Evolutionary conservation across 164 flowering plant genomes (phyloP), one percentile per base, ranked within the genome.

Genomic region (Annona squamosa): DNA sequence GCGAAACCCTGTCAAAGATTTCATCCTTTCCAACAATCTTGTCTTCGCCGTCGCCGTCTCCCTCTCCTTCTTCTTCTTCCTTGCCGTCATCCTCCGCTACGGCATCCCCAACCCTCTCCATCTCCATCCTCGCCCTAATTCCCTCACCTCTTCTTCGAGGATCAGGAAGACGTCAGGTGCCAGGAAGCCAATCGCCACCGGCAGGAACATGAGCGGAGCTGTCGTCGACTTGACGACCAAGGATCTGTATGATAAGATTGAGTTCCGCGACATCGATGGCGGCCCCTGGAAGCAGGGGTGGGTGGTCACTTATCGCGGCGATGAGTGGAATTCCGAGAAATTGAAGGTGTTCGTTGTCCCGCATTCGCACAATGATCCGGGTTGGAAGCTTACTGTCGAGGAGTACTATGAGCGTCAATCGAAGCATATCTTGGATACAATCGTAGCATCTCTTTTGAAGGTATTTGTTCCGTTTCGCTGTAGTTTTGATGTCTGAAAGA

Each of bases 231-330:
- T 96, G 52, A 93, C 92, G n/a, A 93, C 97, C 3, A 93, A 93
- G 81, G 91, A 81, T 52, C 79, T 96, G 76, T 96, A 96, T 71
- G 98, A 96, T 52, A 88, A 80, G 86, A 92, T 96, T 73, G 84
- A 93, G 84, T 96, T 93, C 73, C 57, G 63, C 80, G 98, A 96
- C 72, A 80, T 75, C 19, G 92, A 91, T 65, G 99, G 99, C 1
- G 99, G 99, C 37, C 82, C 94, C 0, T 96, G 99, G 97, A 96
- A 87, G 80, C 98, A 96, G 71, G 99, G 98, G 4, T 96, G 99
- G 99, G 70, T 46, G 48, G 98, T 96, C 48, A 76, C 9, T 16
- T 96, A 93, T 47, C 82, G 78, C 41, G 97, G 99, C 46, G 37
- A 87, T 69, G 99, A 96, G 75, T 96, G 98, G 98, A 91, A 90